phyloP scores from a whole-genome alignment of 2,329 filamentous ascomycete species.

The Sarocladium strictum region DNA sequence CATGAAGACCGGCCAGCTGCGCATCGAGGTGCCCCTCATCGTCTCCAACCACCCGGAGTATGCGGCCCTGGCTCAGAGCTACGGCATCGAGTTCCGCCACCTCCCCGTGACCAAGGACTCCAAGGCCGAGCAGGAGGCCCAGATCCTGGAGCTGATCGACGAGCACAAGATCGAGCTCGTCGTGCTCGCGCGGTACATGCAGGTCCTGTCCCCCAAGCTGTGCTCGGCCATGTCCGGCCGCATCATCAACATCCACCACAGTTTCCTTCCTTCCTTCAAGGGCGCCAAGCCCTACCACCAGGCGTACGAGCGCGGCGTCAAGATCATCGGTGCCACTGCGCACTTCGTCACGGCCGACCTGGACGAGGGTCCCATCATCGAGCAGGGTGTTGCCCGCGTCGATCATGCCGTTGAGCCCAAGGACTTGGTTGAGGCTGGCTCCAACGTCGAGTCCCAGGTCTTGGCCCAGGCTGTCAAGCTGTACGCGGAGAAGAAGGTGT shows the following conservation, averaged over 20 bases:
- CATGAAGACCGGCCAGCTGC: conserved; percentile 65
- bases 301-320: conserved; percentile 78
- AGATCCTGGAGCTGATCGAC: conserved; percentile 64
- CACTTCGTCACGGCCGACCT: conserved; percentile 83
- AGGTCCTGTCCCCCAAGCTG: conserved; percentile 69
- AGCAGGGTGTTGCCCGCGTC: conserved; percentile 73
- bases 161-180: conserved; percentile 70
- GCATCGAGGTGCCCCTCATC: conserved; percentile 65
- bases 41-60: conserved; percentile 80
- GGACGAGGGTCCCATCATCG: conserved; percentile 83
- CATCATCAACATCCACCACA: conserved; percentile 92
- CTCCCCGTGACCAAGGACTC: conserved; percentile 75
- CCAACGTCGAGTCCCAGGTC: conserved; percentile 79
- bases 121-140: conserved; percentile 65
- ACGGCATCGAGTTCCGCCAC: conserved; percentile 75
- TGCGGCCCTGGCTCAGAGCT: conserved; percentile 59
- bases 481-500: conserved; percentile 72
- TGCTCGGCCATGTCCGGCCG: conserved; percentile 75
- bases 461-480: conserved; percentile 77
- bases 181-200: conserved; percentile 82
- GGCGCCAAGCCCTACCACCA: conserved; percentile 85
- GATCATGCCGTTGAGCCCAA: conserved; percentile 72
- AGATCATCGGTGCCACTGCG: conserved; percentile 81
- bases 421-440: conserved; percentile 72
- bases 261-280: conserved; percentile 82